Conservation (phyloP, 257 asterid genomes). For the Solanum commersonii region DNA sequence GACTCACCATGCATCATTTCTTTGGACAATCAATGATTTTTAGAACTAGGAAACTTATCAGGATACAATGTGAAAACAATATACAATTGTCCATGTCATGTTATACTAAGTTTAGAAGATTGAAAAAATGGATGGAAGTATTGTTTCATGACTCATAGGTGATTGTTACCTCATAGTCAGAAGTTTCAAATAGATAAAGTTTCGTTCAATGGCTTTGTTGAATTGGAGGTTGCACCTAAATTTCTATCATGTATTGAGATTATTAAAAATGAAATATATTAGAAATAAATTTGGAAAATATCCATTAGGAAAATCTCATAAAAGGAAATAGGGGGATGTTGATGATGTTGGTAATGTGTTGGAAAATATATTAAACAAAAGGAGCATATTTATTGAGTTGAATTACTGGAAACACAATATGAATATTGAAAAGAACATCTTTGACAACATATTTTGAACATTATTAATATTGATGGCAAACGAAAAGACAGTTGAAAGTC, state of each 20-base stretch:
- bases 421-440: conserved; percentile 2
- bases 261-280: not conserved
- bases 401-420: not conserved
- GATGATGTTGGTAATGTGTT: not conserved
- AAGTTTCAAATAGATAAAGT: not conserved
- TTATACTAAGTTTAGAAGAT: not conserved
- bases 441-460: not conserved
- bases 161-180: not conserved
- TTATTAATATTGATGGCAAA: not conserved
- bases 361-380: not conserved
- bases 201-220: not conserved
- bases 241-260: not conserved
- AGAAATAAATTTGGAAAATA: not conserved
- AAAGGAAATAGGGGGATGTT: not conserved
- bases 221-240: not conserved
- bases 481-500: not conserved
- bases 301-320: not conserved
- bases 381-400: too few species aligned
- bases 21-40: not conserved
- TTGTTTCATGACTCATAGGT: not conserved
- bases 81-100: not conserved
- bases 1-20: not conserved
- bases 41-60: not conserved
- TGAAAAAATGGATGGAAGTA: not conserved
- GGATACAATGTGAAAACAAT: not conserved